Base-by-base conservation (phyloP, 345 rosid genomes). In the Clausena lansium region DNA sequence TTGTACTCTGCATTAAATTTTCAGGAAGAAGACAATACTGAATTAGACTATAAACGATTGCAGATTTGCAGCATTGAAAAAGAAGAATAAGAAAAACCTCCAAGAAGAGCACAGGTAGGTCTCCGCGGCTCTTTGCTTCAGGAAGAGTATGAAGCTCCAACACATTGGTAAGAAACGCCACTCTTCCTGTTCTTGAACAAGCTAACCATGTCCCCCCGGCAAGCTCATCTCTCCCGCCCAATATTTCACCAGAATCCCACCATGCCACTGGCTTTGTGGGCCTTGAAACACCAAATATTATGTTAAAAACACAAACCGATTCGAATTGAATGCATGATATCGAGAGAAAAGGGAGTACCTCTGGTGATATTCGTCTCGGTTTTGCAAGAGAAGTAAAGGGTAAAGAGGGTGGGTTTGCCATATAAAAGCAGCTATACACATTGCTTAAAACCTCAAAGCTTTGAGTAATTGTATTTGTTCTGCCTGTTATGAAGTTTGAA, bases 131-230 rank as follows among this genome's bases (percentile, higher is more conserved):
- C 82, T 82, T 88, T 0, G 92, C 93, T 30, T 90, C 78, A 0
- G 84, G 91, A 6, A 77, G 79, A 7, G 79, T 45, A 33, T 91
- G 90, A 71, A 87, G 87, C 88, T 91, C 96, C 84, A 88, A 79
- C 35, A 91, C 93, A 74, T 88, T 91, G 52, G 92, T 88, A 17
- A 91, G 87, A 50, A 91, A 84, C 67, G 92, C 93, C 45, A 91
- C 85, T 73, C 87, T 86, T 35, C 92, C 96, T 59, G 75, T 71
- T 57, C 81, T 85, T 19, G 96, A 89, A 76, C 96, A 88, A 45
- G 83, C 96, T 79, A 90, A 13, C 95, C 95, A 91, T 68, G 95
- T 91, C 59, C 95, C 95, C 66, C 91, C 91, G 0, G 90, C 91
- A 11, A 86, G 71, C 57, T 73, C 87, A 75, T 91, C 93, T 70